Conservation (phyloP, 345 rosid species). For the Hypericum perforatum region DNA sequence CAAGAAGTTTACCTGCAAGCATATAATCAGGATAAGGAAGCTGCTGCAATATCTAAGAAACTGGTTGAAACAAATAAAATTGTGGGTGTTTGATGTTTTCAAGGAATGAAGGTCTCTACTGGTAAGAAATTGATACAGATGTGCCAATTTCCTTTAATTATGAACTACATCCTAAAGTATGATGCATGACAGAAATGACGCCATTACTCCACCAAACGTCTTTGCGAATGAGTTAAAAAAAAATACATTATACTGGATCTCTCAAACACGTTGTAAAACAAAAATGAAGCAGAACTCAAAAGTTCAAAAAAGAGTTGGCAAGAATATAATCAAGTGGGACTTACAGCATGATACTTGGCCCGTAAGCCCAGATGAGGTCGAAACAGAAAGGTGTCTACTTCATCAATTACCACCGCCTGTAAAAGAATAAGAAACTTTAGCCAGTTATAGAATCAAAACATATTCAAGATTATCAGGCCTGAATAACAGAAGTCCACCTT, state of each 20-base stretch:
- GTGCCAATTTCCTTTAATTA: too few species aligned
- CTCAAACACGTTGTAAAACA: too few species aligned
- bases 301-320: too few species aligned
- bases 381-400: neutral
- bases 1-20: constrained; percentile 77
- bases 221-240: too few species aligned
- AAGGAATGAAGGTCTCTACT: too few species aligned
- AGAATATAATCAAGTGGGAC: constrained; percentile 17
- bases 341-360: constrained; percentile 86
- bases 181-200: too few species aligned
- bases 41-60: neutral
- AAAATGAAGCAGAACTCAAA: too few species aligned
- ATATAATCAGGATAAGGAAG: neutral
- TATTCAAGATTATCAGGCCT: neutral
- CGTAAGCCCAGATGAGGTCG: constrained; percentile 49
- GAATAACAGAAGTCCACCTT: constrained; percentile 39
- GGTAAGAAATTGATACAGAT: too few species aligned
- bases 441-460: neutral
- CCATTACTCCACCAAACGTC: too few species aligned
- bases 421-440: constrained; percentile 14
- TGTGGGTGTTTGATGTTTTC: too few species aligned
- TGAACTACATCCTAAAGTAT: too few species aligned
- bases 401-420: constrained; percentile 30
- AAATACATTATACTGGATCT: too few species aligned
- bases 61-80: neutral